Percentiles rank a stretch among this genome's conserved stretches.
phyloP scores from a whole-genome alignment of 2,329 filamentous ascomycete species.

The Knufia fluminis region DNA sequence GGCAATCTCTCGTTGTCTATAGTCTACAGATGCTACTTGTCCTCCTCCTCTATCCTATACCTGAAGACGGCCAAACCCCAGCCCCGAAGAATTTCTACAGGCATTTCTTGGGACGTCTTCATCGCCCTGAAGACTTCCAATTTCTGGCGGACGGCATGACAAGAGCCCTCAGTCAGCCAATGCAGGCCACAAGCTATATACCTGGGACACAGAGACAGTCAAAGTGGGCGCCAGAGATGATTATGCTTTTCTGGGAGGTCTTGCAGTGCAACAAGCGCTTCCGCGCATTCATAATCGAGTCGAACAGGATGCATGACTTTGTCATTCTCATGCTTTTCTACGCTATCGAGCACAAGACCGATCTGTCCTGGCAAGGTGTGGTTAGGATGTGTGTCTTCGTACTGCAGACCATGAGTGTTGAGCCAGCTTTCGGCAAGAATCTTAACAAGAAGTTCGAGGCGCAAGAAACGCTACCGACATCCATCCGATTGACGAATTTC shows the following conservation, averaged over 20 bases:
- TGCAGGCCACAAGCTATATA: conserved; percentile 80
- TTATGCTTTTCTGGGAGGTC: conserved; percentile 96
- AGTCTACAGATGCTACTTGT: conserved; percentile 84
- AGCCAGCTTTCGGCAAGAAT: conserved; percentile 79
- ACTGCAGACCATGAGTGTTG: conserved; percentile 86
- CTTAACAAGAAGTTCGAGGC: conserved; percentile 82
- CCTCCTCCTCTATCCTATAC: conserved; percentile 76
- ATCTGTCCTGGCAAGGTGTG: conserved; percentile 79
- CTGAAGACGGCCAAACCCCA: conserved; percentile 57
- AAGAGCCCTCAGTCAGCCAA: conserved; percentile 66
- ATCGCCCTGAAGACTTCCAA: conserved; percentile 92
- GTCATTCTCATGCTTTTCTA: conserved; percentile 86
- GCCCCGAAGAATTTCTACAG: conserved; percentile 85
- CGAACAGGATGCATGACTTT: conserved; percentile 86
- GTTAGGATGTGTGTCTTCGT: conserved; percentile 98
- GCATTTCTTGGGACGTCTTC: conserved; percentile 80
- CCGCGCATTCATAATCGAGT: conserved; percentile 92
- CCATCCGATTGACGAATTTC: conserved; percentile 75
- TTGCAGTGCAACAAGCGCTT: conserved; percentile 97
- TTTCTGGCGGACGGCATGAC: conserved; percentile 95
- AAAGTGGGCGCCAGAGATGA: conserved; percentile 87
- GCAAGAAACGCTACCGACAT: conserved; percentile 75
- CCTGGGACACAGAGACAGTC: conserved; percentile 71
- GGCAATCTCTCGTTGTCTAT: conserved; percentile 84
- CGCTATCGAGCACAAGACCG: conserved; percentile 77